Evolutionary conservation across 352 stramenopile genomes (phyloP).

Genomic region (Thalassiosira mediterranea): DNA sequence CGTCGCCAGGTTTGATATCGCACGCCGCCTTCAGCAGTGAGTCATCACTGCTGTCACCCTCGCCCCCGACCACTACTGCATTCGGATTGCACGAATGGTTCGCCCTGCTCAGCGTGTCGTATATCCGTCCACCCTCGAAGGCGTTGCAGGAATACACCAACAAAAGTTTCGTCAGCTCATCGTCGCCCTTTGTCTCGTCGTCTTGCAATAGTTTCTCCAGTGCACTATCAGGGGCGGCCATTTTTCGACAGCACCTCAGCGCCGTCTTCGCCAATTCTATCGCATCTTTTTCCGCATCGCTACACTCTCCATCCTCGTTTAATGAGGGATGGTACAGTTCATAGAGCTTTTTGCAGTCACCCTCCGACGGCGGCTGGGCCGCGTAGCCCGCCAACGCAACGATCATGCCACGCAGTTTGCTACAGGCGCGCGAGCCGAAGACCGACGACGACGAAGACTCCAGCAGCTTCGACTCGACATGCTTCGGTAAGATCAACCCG

Average conservation of each 20-base stretch:
- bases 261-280: constrained; percentile 54
- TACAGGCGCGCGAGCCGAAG: no score
- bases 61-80: constrained; percentile 54
- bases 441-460: no score
- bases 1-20: constrained; percentile 60
- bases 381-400: constrained; percentile 60
- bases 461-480: background rate
- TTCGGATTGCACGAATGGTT: constrained; percentile 84
- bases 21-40: constrained; percentile 60
- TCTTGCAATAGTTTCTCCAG: constrained; percentile 20
- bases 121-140: constrained; percentile 78
- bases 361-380: constrained; percentile 13
- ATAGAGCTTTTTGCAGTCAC: constrained; percentile 44
- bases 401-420: constrained; percentile 69
- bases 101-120: constrained; percentile 60
- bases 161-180: constrained; percentile 51
- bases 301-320: constrained; percentile 25
- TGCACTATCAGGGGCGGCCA: constrained; percentile 31
- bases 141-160: constrained; percentile 80
- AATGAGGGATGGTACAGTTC: constrained; percentile 63
- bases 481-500: constrained; percentile 9
- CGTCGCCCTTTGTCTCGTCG: constrained; percentile 12
- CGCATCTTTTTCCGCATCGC: constrained; percentile 35
- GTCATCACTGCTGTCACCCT: constrained; percentile 20
- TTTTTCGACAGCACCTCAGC: constrained; percentile 50